Base-by-base conservation (phyloP, 768 basidiomycete species). In the Kwoniella heveanensis region DNA sequence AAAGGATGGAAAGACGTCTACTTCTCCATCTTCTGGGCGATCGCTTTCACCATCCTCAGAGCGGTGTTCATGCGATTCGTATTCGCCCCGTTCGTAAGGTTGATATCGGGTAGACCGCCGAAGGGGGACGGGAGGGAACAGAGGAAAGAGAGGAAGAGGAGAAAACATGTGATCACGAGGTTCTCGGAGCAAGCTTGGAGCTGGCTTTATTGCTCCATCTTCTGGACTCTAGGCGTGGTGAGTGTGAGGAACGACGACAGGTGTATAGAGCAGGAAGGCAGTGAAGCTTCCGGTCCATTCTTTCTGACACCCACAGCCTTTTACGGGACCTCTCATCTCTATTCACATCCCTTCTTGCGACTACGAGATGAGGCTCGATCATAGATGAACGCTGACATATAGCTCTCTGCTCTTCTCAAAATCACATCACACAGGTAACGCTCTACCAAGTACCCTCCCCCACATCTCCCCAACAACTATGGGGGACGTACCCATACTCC, bases 111-210 rank as follows among this genome's bases (percentile, higher is more conserved):
- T 81, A 83, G 44, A 30, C 19, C 19, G 21, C 12, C n/a, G 6
- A 39, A 54, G 17, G 44, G 27, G 47, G 46, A 22, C 65, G 63
- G 62, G 54, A 64, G 46, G 68, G 65, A 54, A 24, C 30, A 21
- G 29, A 77, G 72, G 66, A 85, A 82, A 68, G 87, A 90, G 71
- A 81, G 84, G 21, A 86, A 83, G 56, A 85, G 83, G 69, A 63
- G 90, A 62, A 86, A 88, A 63, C 84, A 88, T 74, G 88, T 86
- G 65, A 87, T 92, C 46, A 78, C 90, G 49, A 84, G 96, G 71
- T 98, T 98, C 76, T 91, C 92, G 2, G 96, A 99, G 79, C 96
- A 99, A 81, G 90, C 92, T 60, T 98, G 92, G 91, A 87, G 86
- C 36, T 84, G 88, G 49, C 80, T 91, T 53, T 98, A 95, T 80